Evolutionary conservation across 106 monocot species (phyloP), one percentile per base, ranked within the genome.

Genomic region (Dendrobium huoshanense): DNA sequence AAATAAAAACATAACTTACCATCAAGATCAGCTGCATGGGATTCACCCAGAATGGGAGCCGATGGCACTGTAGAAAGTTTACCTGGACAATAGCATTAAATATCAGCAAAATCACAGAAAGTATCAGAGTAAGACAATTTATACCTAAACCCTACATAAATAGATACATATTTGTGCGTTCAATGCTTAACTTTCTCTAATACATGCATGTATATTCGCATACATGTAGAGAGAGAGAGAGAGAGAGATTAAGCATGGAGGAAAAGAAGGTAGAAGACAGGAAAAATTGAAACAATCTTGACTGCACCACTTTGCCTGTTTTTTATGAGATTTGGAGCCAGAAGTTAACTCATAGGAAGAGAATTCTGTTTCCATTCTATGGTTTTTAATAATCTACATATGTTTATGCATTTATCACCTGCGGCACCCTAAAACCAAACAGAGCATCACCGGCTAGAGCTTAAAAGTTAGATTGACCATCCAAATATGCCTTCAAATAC

Each of bases 31-130:
- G 82, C 80, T 59, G 41, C 59, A 78, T 51, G 17, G 16, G 73
- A 79, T 55, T 86, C 91, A 81, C 67, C 83, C 11, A 68, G 25
- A 76, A 51, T 56, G 47, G 88, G 85, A 79, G 88, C 80, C 51
- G 86, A 82, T 77, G 88, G 83, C 67, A 77, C 78, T 33, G 61
- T 75, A 2, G 77, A 44, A 20, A 73, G 67, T 67, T 81, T 82
- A 79, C 86, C 91, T 91, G 82, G n/a, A 27, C 56, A 65, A 72
- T 56, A 29, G 24, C 47, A 72, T 41, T 33, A 31, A 78, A 41
- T 68, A 4, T 43, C 70, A 55, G 73, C 33, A 74, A 59, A 58
- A 56, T 78, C 3, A 77, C 16, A 27, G 5, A 15, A 55, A 77
- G 54, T 5, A n/a, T 5, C 37, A 37, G 3, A 37, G 37, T 37